Evolutionary conservation across 805 yeast genomes (phyloP), one percentile per base, ranked within the genome.

Genomic region (Candida vaughaniae): DNA sequence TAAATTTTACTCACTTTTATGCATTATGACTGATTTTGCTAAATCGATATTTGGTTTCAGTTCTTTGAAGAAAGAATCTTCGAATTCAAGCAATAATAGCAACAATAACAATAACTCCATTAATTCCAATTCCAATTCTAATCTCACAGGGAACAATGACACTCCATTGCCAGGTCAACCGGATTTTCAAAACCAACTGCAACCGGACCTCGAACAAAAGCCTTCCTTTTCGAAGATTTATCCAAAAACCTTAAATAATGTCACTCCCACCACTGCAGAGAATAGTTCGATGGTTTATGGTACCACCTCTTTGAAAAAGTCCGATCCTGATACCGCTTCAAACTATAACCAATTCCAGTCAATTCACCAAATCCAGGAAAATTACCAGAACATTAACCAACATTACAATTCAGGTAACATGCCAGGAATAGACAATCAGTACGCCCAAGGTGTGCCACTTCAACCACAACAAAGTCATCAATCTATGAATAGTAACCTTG

Each of bases 201-300:
- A 12, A 16, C 41, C 39, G 39, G 12, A 33, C 35, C 1, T 30
- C 39, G 38, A 35, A 10, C 28, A 16, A 16, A 35, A 28, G 22
- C 26, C 27, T 6, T 12, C 18, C 6, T 12, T 27, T 27, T 17
- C 22, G 17, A 42, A 41, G 29, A 36, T 40, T 17, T 39, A 39
- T 33, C 72, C 72, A 25, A 66, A 64, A 39, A 60, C 66, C 15
- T 55, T 68, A 36, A 57, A 62, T 23, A 45, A 45, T 32, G 62
- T 60, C 1, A 67, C 79, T 4, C 49, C 49, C 85, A 82, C 91
- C 2, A 82, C 85, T 2, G 89, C 89, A 0, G 70, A 80, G 32
- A 75, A 76, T 42, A 73, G 72, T 39, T 73, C 82, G 2, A 71
- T 78, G 58, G 90, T 77, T 1, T 75, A 80, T 58, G 90, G 89